phyloP scores from a whole-genome alignment of 257 asterid species.

The Jaltomata sinuosa region DNA sequence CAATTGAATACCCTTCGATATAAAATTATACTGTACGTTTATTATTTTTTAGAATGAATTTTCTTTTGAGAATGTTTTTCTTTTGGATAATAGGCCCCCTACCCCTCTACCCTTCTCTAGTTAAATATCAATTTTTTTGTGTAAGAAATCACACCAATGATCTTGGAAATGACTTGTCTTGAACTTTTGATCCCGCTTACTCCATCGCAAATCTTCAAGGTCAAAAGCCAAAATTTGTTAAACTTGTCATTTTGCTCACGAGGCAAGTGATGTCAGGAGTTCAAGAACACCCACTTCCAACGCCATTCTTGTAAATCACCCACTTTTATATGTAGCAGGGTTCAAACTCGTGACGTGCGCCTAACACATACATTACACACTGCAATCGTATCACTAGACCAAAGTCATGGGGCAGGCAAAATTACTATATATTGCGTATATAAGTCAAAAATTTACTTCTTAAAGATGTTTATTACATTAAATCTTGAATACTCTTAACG shows the following conservation, averaged over 20 bases:
- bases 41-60: neutral
- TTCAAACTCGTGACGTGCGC: neutral
- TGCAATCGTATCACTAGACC: neutral
- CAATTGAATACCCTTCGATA: neutral
- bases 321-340: neutral
- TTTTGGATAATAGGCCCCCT: neutral
- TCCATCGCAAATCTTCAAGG: neutral
- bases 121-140: neutral
- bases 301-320: neutral
- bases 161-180: neutral
- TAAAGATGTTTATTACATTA: neutral
- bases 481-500: neutral
- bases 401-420: neutral
- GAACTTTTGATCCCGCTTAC: neutral
- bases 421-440: neutral
- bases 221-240: neutral
- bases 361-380: neutral
- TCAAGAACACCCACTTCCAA: neutral
- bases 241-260: neutral
- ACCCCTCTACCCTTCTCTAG: neutral
- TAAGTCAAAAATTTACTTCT: neutral
- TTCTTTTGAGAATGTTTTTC: neutral
- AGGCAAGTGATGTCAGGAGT: fast-evolving
- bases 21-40: neutral
- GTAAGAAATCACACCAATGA: neutral